Conservation (phyloP, 2,329 filamentous ascomycete genomes). For the Pleurostoma richardsiae region DNA sequence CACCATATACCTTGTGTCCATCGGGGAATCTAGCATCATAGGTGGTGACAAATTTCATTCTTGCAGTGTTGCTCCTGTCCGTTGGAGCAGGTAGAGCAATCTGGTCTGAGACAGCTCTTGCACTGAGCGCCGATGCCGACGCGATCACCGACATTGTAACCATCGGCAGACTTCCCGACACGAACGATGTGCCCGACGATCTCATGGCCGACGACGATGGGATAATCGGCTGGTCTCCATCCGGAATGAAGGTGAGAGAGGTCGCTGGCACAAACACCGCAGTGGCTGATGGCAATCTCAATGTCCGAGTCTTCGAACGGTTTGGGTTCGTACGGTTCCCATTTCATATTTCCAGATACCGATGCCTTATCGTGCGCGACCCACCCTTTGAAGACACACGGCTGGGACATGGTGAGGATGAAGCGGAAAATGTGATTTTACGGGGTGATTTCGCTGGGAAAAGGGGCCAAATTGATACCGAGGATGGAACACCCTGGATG, state of each 20-base stretch:
- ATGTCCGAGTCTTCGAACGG: slow-evolving; percentile 56
- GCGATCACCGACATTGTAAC: slow-evolving; percentile 52
- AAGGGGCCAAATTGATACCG: too few relatives aligned
- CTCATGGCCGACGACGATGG: slow-evolving; percentile 46
- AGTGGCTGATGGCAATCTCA: slow-evolving; percentile 57
- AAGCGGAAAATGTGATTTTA: too few relatives aligned
- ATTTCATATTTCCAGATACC: slow-evolving; percentile 41
- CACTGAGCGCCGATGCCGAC: slow-evolving; percentile 57
- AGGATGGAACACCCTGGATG: too few relatives aligned
- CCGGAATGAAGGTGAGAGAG: slow-evolving; percentile 49
- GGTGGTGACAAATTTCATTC: slow-evolving; percentile 33
- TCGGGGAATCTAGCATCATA: slow-evolving; percentile 46
- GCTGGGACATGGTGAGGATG: slow-evolving; percentile 19
- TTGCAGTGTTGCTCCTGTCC: slow-evolving; percentile 32
- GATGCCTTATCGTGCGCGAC: slow-evolving; percentile 29
- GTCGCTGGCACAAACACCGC: slow-evolving; percentile 56
- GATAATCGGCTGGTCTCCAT: slow-evolving; percentile 22
- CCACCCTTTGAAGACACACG: slow-evolving; percentile 39
- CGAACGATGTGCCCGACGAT: slow-evolving; percentile 51
- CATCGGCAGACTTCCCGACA: slow-evolving; percentile 37
- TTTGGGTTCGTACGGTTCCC: slow-evolving; percentile 51
- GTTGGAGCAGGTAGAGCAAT: slow-evolving; percentile 33
- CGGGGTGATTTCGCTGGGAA: too few relatives aligned
- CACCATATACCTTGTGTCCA: slow-evolving; percentile 53
- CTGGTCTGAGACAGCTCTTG: slow-evolving; percentile 40